Conservation (phyloP, 257 asterid species). For the Striga asiatica region DNA sequence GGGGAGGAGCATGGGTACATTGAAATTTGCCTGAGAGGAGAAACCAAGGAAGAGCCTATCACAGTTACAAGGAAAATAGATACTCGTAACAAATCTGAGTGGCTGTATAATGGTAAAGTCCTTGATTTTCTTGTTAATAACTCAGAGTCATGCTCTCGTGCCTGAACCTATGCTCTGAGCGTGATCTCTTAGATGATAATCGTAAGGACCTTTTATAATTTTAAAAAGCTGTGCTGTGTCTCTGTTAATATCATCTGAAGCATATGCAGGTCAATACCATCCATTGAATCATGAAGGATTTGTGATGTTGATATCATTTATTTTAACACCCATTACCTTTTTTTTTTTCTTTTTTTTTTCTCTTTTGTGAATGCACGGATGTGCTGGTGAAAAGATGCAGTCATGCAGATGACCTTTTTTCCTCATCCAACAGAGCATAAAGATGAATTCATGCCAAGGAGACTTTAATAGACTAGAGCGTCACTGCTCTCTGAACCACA, state of each 20-base stretch:
- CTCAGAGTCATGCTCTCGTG: not conserved
- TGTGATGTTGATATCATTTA: not conserved
- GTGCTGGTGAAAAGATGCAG: not conserved
- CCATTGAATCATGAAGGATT: too few relatives aligned
- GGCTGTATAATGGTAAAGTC: constrained; percentile 76
- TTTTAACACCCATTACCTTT: not conserved
- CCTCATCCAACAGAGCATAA: constrained; percentile 4
- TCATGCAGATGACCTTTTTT: not conserved
- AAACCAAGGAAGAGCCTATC: constrained; percentile 34
- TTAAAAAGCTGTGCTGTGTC: not conserved
- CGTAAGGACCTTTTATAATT: not conserved
- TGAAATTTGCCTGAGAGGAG: constrained; percentile 67
- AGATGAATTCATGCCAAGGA: not conserved
- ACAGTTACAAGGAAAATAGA: constrained; percentile 65
- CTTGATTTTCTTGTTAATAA: constrained; percentile 4
- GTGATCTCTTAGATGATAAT: not conserved
- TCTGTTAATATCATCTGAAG: constrained; percentile 9
- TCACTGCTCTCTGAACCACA: constrained; percentile 6
- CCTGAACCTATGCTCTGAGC: not conserved
- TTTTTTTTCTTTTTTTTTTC: not conserved
- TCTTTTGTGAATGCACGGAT: constrained; percentile 3
- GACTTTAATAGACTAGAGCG: not conserved
- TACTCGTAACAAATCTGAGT: constrained; percentile 70
- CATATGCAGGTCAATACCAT: too few relatives aligned
- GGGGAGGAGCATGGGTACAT: constrained; percentile 85